Evolutionary conservation across 495 filamentous ascomycete species (phyloP).

Genomic region (Astrocystis sublimbata): DNA sequence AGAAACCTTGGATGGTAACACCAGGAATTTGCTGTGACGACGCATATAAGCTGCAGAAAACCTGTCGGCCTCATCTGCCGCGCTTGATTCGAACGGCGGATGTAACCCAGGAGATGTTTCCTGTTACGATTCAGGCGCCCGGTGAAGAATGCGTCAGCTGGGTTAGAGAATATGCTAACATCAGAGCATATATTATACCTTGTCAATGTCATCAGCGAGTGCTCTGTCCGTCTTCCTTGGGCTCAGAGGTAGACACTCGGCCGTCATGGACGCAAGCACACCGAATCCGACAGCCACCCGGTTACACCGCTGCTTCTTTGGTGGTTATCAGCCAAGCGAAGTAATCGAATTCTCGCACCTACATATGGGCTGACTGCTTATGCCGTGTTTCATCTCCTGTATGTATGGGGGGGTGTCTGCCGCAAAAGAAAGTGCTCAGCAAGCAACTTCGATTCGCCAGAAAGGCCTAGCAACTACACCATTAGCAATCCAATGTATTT

Average conservation of each 20-base stretch:
- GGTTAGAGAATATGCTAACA: background rate
- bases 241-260: background rate
- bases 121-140: background rate
- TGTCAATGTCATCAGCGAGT: background rate
- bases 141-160: background rate
- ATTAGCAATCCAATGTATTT: background rate
- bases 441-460: background rate
- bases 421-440: background rate
- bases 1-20: background rate
- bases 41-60: constrained; percentile 9
- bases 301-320: background rate
- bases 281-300: background rate
- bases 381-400: background rate
- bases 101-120: background rate
- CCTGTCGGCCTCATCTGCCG: background rate
- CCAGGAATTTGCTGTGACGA: background rate
- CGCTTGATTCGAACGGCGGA: background rate
- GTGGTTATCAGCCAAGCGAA: background rate
- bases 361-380: background rate
- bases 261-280: background rate
- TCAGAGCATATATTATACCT: background rate
- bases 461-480: background rate
- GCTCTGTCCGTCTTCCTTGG: background rate
- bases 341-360: background rate
- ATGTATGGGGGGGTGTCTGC: background rate